Percentiles rank a stretch among this genome's conserved stretches.
Evolutionary conservation across 345 rosid species (phyloP).

Genomic region (Erysimum cheiranthoides): DNA sequence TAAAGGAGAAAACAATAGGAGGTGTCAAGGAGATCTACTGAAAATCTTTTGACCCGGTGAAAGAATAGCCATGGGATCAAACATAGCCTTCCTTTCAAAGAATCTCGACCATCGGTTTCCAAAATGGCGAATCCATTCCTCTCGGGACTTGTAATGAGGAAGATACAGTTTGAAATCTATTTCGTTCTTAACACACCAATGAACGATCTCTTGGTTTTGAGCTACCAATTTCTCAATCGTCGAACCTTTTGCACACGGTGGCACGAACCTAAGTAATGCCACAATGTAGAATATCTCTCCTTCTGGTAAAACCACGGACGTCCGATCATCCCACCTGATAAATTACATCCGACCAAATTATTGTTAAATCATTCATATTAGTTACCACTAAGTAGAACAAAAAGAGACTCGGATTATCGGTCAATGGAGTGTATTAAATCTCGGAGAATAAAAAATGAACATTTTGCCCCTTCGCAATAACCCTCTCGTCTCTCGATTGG

Average conservation of each 20-base stretch:
- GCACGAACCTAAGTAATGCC: constrained; percentile 76
- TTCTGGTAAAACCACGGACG: constrained; percentile 68
- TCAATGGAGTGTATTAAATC: background rate
- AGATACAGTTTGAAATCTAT: constrained; percentile 87
- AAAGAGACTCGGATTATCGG: background rate
- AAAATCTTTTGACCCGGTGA: constrained; percentile 94
- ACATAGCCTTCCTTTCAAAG: constrained; percentile 63
- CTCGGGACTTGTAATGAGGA: constrained; percentile 76
- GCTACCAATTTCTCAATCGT: constrained; percentile 58
- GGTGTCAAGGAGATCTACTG: constrained; percentile 48
- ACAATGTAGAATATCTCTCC: constrained; percentile 89
- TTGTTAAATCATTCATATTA: background rate
- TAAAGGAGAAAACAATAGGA: background rate
- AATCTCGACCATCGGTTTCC: constrained; percentile 80
- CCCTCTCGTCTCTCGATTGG: constrained; percentile 10
- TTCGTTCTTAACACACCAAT: constrained; percentile 53
- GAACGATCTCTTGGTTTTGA: constrained; percentile 71
- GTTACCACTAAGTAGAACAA: background rate
- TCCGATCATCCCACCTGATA: constrained; percentile 75
- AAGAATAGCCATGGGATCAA: constrained; percentile 86
- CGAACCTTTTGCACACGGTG: constrained; percentile 46
- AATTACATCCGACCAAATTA: background rate
- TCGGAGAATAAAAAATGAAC: background rate
- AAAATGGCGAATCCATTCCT: constrained; percentile 86
- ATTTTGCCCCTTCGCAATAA: constrained; percentile 32